A percentile compares a stretch with the other conserved stretches of the same genome.
phyloP scores from a whole-genome alignment of 169 alveolate species.

The Amoebophrya sp. region DNA sequence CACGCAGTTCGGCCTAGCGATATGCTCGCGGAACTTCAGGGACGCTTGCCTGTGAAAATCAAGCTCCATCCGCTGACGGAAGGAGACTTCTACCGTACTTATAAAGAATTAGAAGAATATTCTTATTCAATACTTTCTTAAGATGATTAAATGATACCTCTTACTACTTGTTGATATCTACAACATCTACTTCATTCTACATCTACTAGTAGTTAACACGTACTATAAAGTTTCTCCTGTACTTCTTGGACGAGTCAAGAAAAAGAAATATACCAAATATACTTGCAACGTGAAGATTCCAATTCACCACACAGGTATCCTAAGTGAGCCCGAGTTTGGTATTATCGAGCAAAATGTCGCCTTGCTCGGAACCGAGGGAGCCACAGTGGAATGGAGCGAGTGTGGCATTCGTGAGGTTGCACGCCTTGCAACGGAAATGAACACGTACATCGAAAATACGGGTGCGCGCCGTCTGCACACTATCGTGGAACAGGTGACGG shows the following conservation, averaged over 20 bases:
- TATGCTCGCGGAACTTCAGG: constrained; percentile 77
- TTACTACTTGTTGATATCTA: no score
- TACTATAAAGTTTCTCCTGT: no score
- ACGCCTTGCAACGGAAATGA: constrained; percentile 59
- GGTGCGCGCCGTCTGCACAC: constrained; percentile 84
- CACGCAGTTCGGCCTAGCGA: constrained; percentile 75
- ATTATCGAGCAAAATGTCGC: constrained; percentile 64
- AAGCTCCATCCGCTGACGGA: constrained; percentile 61
- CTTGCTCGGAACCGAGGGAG: constrained; percentile 68
- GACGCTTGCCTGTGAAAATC: constrained; percentile 78
- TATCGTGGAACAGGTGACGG: constrained; percentile 62
- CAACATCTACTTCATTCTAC: no score
- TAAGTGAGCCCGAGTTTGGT: constrained; percentile 66
- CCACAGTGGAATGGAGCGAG: constrained; percentile 28
- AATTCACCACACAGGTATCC: no score
- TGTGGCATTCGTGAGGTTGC: not conserved
- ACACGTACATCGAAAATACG: constrained; percentile 67
- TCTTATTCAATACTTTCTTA: no score
- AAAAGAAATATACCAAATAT: no score
- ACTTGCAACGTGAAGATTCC: no score
- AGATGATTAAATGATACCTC: no score
- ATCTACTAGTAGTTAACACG: no score
- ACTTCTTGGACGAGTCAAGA: no score
- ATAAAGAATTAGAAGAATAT: no score
- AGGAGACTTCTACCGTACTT: constrained; percentile 63